A percentile compares a stretch with the other conserved stretches of the same genome.
Conservation (phyloP, 768 basidiomycete species). For the Mycena chlorophos region DNA sequence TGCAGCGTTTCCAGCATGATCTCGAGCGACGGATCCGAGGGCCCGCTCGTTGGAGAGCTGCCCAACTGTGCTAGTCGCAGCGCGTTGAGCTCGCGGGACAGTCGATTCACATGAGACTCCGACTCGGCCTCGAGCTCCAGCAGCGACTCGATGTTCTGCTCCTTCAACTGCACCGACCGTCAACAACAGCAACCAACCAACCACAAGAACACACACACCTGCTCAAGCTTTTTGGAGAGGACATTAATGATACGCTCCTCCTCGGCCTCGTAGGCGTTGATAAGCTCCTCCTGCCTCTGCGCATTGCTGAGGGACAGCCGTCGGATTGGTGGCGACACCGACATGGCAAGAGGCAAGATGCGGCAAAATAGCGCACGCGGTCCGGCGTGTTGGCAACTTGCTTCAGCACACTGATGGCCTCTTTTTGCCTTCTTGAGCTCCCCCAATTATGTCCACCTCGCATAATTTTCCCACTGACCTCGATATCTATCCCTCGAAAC, state of each 20-base stretch:
- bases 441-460: too few species aligned
- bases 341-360: too few species aligned
- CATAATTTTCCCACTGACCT: too few species aligned
- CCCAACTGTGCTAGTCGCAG: slow-evolving; percentile 54
- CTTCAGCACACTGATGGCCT: too few species aligned
- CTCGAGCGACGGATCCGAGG: slow-evolving; percentile 46
- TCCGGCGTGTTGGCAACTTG: too few species aligned
- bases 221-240: slow-evolving; percentile 79
- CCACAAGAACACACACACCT: slow-evolving; percentile 43
- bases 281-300: slow-evolving; percentile 70
- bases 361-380: too few species aligned
- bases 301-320: slow-evolving; percentile 57
- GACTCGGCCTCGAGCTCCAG: slow-evolving; percentile 82
- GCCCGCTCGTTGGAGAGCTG: slow-evolving; percentile 26
- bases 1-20: slow-evolving; percentile 75
- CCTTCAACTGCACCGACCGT: slow-evolving; percentile 54
- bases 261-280: slow-evolving; percentile 88
- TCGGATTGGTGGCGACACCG: slow-evolving; percentile 58
- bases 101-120: slow-evolving; percentile 79
- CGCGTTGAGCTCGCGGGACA: slow-evolving; percentile 68
- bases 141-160: slow-evolving; percentile 83
- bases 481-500: too few species aligned
- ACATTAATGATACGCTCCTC: slow-evolving; percentile 87
- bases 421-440: too few species aligned
- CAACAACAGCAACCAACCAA: background rate